These are phyloP conservation scores for Saxispiralis lemnorum DNA, from an alignment of 495 filamentous ascomycete species.

Conservation along the genomic window DNA sequence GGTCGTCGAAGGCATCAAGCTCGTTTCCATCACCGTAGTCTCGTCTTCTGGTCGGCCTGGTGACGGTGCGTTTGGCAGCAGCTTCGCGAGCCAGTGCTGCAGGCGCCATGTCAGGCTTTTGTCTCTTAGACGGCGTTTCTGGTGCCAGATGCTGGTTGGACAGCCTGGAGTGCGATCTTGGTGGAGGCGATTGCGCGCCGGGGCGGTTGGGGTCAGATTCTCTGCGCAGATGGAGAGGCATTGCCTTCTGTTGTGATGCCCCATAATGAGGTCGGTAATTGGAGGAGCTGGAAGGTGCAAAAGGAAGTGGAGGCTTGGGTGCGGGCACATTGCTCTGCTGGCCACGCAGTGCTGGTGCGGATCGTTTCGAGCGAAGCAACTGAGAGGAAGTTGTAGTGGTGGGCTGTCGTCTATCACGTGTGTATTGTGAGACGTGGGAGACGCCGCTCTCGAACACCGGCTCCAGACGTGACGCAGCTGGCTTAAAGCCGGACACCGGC, in stretches of 20 bases:
- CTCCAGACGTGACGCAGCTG: constrained; percentile 58
- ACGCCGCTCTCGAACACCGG: constrained; percentile 85
- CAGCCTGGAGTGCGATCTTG: constrained; percentile 33
- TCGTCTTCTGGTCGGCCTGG: constrained; percentile 46
- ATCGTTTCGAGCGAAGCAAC: constrained; percentile 67
- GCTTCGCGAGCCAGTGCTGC: constrained; percentile 35
- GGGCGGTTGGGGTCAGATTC: constrained; percentile 40
- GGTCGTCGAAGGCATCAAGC: constrained; percentile 81
- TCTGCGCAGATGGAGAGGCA: constrained; percentile 43
- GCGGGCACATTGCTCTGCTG: constrained; percentile 6
- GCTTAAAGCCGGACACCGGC: constrained; percentile 42
- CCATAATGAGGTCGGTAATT: constrained; percentile 62
- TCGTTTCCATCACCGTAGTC: constrained; percentile 88
- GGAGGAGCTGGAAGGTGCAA: constrained; percentile 58
- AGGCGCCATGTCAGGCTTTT: constrained; percentile 23
- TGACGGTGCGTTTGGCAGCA: constrained; percentile 47
- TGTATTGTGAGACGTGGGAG: constrained; percentile 47
- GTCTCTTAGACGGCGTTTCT: constrained; percentile 26
- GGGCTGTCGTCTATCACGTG: constrained; percentile 49
- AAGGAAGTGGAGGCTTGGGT: constrained; percentile 40
- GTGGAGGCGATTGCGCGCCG: constrained; percentile 32
- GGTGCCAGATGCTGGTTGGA: constrained; percentile 28
- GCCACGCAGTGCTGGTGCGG: constrained; percentile 60
- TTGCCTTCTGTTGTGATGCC: constrained; percentile 5
- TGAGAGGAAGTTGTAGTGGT: constrained; percentile 51